Percentiles rank a stretch among this genome's conserved stretches.
phyloP scores from a whole-genome alignment of 768 basidiomycete genomes.

The Panus rudis region DNA sequence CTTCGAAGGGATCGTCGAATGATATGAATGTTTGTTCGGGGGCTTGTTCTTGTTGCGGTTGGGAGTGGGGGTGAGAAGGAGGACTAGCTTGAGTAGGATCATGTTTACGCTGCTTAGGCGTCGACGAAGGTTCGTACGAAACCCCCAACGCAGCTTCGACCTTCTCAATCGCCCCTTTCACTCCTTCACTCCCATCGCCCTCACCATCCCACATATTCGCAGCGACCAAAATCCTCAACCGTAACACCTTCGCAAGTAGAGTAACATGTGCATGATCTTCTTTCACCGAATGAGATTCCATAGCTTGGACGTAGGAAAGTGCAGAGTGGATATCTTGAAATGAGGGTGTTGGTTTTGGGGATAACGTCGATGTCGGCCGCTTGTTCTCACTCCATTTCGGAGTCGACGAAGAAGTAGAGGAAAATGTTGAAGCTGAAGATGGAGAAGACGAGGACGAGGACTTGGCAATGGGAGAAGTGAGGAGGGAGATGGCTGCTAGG shows the following conservation, averaged over 20 bases:
- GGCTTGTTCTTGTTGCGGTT: conserved; percentile 1
- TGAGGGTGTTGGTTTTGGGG: conserved; percentile 8
- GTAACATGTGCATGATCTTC: conserved; percentile 36
- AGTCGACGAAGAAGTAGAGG: neutral
- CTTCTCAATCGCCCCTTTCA: conserved; percentile 29
- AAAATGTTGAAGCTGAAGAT: conserved; percentile 10
- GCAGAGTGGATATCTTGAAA: conserved; percentile 25
- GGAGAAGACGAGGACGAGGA: conserved; percentile 6
- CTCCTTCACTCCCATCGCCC: conserved; percentile 20
- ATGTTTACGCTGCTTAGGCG: conserved; percentile 15
- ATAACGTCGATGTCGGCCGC: neutral
- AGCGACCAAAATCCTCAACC: conserved; percentile 48
- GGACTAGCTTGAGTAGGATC: no score
- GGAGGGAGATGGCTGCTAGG: conserved; percentile 44
- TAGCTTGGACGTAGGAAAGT: conserved; percentile 23
- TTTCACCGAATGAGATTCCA: conserved; percentile 25
- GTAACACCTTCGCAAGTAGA: conserved; percentile 47
- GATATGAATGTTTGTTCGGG: conserved; percentile 17
- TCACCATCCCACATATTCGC: conserved; percentile 50
- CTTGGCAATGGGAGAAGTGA: conserved; percentile 29
- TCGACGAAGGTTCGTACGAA: conserved; percentile 18
- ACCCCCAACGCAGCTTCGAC: conserved; percentile 48
- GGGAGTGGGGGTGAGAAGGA: conserved; percentile 5
- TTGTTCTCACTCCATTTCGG: neutral
- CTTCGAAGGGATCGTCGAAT: conserved; percentile 29